Percentiles rank a stretch among this genome's conserved stretches.
Conservation (phyloP, 2,329 filamentous ascomycete genomes). For the Paraphaeosphaeria minitans region DNA sequence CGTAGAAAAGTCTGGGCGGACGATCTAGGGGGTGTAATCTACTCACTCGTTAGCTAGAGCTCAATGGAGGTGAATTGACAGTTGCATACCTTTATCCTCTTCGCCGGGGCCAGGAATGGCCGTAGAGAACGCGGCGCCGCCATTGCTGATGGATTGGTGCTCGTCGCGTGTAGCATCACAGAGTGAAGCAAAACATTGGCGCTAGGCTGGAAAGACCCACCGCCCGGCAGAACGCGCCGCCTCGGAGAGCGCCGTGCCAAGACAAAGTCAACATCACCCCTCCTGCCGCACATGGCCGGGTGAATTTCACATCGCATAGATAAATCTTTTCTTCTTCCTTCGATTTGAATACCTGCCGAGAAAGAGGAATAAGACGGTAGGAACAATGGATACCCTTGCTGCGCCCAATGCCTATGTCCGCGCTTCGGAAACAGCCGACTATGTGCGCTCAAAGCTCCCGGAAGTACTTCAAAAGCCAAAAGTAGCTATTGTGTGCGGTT, state of each 20-base stretch:
- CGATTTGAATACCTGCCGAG: background rate
- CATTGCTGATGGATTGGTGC: slow-evolving; percentile 44
- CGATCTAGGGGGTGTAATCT: slow-evolving; percentile 35
- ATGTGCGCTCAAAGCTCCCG: slow-evolving; percentile 58
- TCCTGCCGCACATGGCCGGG: slow-evolving; percentile 12
- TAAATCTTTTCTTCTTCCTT: background rate
- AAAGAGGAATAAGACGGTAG: slow-evolving; percentile 18
- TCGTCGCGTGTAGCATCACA: slow-evolving; percentile 5
- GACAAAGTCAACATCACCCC: slow-evolving; percentile 25
- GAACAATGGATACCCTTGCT: slow-evolving; percentile 31
- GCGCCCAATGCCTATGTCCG: slow-evolving; percentile 47
- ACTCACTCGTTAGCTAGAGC: slow-evolving; percentile 23
- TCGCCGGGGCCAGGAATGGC: slow-evolving; percentile 50
- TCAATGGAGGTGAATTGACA: background rate
- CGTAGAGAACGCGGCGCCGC: slow-evolving; percentile 51
- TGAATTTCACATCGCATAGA: background rate
- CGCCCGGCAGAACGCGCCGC: slow-evolving; percentile 31
- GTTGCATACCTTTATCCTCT: slow-evolving; percentile 49
- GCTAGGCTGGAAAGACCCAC: slow-evolving; percentile 28
- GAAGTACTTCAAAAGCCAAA: slow-evolving; percentile 56
- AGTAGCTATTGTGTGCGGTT: slow-evolving; percentile 69
- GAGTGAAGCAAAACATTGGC: slow-evolving; percentile 25
- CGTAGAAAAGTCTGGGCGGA: slow-evolving; percentile 32
- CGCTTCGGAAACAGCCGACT: slow-evolving; percentile 57
- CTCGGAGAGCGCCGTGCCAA: slow-evolving; percentile 37